Conservation (phyloP, 345 rosid genomes). For the Leavenworthia alabamica region DNA sequence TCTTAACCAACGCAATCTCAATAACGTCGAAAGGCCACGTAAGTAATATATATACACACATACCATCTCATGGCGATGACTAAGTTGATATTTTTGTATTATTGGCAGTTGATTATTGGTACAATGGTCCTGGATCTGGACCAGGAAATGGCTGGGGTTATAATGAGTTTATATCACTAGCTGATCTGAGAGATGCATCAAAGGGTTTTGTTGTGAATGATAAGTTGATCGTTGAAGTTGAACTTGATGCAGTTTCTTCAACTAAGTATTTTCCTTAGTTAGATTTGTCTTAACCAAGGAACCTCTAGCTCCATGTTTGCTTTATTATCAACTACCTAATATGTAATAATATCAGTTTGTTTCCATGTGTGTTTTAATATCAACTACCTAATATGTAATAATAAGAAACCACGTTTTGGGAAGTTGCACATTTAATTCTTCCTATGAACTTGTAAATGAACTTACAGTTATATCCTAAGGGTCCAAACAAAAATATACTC, state of each 20-base stretch:
- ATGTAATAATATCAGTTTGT: too few species aligned
- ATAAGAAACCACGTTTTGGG: too few species aligned
- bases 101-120: slow-evolving; percentile 9
- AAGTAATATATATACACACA: neutral
- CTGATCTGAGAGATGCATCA: slow-evolving; percentile 10
- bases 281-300: neutral
- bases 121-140: neutral
- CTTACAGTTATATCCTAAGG: too few species aligned
- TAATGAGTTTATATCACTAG: neutral
- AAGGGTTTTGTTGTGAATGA: slow-evolving; percentile 14
- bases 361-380: too few species aligned
- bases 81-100: neutral
- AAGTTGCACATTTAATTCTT: too few species aligned
- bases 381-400: too few species aligned
- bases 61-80: neutral
- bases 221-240: neutral
- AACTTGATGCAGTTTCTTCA: slow-evolving; percentile 4
- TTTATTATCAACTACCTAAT: neutral
- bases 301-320: neutral
- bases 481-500: neutral
- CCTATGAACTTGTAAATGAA: too few species aligned
- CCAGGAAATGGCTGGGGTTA: neutral
- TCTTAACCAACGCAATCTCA: slow-evolving; percentile 4
- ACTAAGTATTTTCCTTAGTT: slow-evolving; percentile 7
- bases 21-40: neutral